A percentile compares a stretch with the other conserved stretches of the same genome.
phyloP scores from a whole-genome alignment of 345 rosid species.

The Hypericum androsaemum region DNA sequence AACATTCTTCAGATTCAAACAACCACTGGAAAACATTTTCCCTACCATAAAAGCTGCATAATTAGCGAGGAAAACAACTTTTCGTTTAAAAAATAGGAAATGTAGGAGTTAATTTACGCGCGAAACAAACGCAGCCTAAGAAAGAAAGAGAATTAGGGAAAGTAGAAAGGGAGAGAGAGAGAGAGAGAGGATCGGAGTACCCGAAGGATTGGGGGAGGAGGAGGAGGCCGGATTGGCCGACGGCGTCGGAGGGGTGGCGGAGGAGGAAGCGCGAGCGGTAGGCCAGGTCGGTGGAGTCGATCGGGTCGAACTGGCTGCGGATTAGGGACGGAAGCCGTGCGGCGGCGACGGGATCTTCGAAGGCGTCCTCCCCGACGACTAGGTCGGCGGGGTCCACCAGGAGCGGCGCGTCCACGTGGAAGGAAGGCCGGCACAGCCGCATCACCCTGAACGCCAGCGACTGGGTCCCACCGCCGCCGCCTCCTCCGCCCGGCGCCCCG shows the following conservation, averaged over 20 bases:
- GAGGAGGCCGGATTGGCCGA: constrained; percentile 90
- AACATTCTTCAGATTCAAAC: background rate
- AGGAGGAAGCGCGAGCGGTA: constrained; percentile 63
- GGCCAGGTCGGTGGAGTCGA: constrained; percentile 53
- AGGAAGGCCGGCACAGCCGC: constrained; percentile 87
- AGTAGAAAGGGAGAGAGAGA: too few species aligned
- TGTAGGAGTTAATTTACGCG: too few species aligned
- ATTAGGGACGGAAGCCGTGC: constrained; percentile 43
- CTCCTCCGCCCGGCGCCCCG: constrained; percentile 26
- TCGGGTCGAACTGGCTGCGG: constrained; percentile 18
- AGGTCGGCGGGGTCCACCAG: constrained; percentile 79
- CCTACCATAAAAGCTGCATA: too few species aligned
- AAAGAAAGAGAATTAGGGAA: too few species aligned
- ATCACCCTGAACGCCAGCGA: constrained; percentile 94
- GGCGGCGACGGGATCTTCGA: constrained; percentile 72
- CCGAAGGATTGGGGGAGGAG: constrained; percentile 97
- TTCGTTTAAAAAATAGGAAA: too few species aligned
- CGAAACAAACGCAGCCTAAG: too few species aligned
- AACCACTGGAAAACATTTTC: background rate
- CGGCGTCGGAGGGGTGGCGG: constrained; percentile 60
- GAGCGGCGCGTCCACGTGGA: constrained; percentile 80
- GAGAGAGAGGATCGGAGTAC: constrained; percentile 18
- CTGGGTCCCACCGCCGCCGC: constrained; percentile 41
- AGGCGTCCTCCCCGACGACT: constrained; percentile 82
- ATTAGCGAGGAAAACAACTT: too few species aligned